A percentile compares a stretch with the other conserved stretches of the same genome.
phyloP scores from a whole-genome alignment of 352 stramenopile genomes.

The Phytophthora agathidicida region DNA sequence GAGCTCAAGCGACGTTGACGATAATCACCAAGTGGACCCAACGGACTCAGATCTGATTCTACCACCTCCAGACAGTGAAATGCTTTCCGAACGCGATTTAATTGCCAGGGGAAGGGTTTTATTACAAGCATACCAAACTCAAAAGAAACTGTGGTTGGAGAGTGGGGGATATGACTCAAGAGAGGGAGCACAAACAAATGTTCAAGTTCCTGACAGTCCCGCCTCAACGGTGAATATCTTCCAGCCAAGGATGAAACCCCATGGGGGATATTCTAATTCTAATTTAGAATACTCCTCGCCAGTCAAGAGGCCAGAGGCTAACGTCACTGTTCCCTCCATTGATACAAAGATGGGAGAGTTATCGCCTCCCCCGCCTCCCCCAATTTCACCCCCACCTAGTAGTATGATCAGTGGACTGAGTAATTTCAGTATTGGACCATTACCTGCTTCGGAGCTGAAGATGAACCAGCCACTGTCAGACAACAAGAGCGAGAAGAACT shows the following conservation, averaged over 20 bases:
- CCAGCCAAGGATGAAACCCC: slow-evolving; percentile 1
- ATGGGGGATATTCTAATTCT: slow-evolving; percentile 24
- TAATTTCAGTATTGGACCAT: slow-evolving; percentile 30
- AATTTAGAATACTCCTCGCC: slow-evolving; percentile 19
- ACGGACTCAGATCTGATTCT: slow-evolving; percentile 21
- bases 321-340: slow-evolving; percentile 19
- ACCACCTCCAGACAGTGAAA: not conserved
- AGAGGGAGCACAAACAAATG: not conserved
- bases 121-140: slow-evolving; percentile 52
- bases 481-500: slow-evolving; percentile 35
- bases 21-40: not conserved
- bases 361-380: not conserved
- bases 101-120: slow-evolving; percentile 51
- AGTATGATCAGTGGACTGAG: slow-evolving; percentile 23
- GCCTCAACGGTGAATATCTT: slow-evolving; percentile 24
- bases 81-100: slow-evolving; percentile 42
- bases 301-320: not conserved
- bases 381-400: slow-evolving; percentile 15
- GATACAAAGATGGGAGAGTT: slow-evolving; percentile 23
- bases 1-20: slow-evolving; percentile 14
- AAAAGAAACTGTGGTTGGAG: slow-evolving; percentile 41
- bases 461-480: slow-evolving; percentile 23
- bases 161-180: slow-evolving; percentile 8
- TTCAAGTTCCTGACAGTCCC: not conserved
- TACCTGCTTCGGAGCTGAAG: slow-evolving; percentile 25